phyloP scores from a whole-genome alignment of 257 asterid genomes.

The Salvia splendens region DNA sequence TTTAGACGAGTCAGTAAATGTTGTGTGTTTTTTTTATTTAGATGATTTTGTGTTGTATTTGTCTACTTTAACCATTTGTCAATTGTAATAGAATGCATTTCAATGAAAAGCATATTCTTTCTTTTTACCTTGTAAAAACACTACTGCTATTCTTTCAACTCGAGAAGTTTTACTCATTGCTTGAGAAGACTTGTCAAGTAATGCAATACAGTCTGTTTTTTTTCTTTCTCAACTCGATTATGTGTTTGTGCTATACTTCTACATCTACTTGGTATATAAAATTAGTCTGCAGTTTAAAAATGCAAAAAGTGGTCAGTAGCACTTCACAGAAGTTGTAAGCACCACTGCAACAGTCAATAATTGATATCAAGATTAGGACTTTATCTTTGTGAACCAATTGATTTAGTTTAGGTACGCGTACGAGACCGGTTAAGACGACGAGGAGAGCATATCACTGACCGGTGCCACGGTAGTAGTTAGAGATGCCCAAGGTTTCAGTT shows the following conservation, averaged over 20 bases:
- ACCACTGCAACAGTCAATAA: no score
- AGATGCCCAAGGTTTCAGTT: no score
- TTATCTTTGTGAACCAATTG: background rate
- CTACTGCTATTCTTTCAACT: constrained; percentile 11
- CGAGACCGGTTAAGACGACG: constrained; percentile 90
- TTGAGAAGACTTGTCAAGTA: constrained; percentile 6
- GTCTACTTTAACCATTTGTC: constrained; percentile 16
- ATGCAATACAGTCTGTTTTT: background rate
- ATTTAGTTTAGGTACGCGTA: constrained; percentile 67
- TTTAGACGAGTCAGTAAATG: constrained; percentile 42
- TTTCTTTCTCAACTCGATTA: background rate
- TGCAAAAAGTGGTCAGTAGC: no score
- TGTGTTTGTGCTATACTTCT: background rate
- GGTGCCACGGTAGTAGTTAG: constrained; percentile 56
- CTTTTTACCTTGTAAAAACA: constrained; percentile 29
- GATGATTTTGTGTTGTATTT: constrained; percentile 36
- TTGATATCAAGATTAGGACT: background rate
- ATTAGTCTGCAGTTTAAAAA: no score
- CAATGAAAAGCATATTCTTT: constrained; percentile 16
- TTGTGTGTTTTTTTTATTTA: constrained; percentile 25
- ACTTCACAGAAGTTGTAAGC: no score
- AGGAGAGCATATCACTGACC: constrained; percentile 79
- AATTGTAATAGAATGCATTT: constrained; percentile 35
- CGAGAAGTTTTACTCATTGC: background rate
- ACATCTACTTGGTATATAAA: no score